Evolutionary conservation across 805 yeast genomes (phyloP).

Genomic region (Nakazawaea pomicola): DNA sequence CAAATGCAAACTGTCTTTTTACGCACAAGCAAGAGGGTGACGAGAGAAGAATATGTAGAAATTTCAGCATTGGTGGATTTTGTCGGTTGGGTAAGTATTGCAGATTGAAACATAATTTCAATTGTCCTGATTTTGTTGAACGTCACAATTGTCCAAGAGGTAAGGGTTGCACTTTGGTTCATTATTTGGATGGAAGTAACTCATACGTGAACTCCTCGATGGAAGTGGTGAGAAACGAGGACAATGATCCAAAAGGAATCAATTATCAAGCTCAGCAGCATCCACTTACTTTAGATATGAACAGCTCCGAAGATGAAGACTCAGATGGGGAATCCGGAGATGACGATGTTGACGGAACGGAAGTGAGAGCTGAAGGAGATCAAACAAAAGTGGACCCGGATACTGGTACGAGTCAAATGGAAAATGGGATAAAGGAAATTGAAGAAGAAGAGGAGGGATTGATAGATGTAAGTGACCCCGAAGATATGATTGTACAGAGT

Average conservation of each 20-base stretch:
- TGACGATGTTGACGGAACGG: slow-evolving; percentile 24
- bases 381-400: too few species aligned
- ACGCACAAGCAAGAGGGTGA: slow-evolving; percentile 41
- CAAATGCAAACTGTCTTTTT: slow-evolving; percentile 44
- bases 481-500: background rate
- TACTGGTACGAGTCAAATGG: too few species aligned
- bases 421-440: background rate
- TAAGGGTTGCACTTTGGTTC: slow-evolving; percentile 46
- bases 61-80: slow-evolving; percentile 64
- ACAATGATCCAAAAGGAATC: slow-evolving; percentile 20
- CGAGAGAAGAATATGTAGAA: slow-evolving; percentile 43
- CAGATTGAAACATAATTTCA: slow-evolving; percentile 48
- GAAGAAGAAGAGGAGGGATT: background rate
- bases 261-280: slow-evolving; percentile 10
- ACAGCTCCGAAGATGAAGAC: slow-evolving; percentile 11
- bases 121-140: slow-evolving; percentile 70
- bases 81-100: slow-evolving; percentile 61
- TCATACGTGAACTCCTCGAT: slow-evolving; percentile 9
- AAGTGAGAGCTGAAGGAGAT: background rate
- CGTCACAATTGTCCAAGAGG: slow-evolving; percentile 55
- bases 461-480: slow-evolving; percentile 4
- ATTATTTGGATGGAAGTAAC: slow-evolving; percentile 24
- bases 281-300: slow-evolving; percentile 11
- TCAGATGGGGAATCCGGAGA: slow-evolving; percentile 20
- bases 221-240: slow-evolving; percentile 21